Evolutionary conservation across 345 rosid genomes (phyloP), one percentile per base, ranked within the genome.

Genomic region (Heritiera fomes): DNA sequence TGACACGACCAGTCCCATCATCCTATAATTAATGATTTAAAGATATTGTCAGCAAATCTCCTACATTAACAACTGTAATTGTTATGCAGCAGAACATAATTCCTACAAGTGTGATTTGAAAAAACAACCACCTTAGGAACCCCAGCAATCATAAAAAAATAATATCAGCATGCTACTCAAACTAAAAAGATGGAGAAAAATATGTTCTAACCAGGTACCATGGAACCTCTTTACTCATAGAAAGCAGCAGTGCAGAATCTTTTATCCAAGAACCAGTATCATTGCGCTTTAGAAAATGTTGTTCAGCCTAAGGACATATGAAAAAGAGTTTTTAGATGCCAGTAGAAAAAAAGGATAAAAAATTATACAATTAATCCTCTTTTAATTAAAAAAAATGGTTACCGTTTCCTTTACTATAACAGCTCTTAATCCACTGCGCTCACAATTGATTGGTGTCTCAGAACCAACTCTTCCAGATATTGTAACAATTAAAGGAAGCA

Each of bases 241-340:
- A 92, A 41, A 93, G 81, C 91, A 93, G 90, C 80, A 95, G 80
- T 3, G 98, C 98, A 50, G 98, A 93, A 87, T 95, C 99, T 84
- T 95, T 97, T 68, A 93, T 94, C 99, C 98, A 95, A 75, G 99
- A 92, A 76, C 99, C 99, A 2, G 97, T 88, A 87, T 93, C 99
- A 86, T 91, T 95, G 85, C 92, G 98, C 72, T 95, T 95, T 60
- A 95, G 85, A 73, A 93, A 93, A 79, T 93, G 97, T 75, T 93
- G 98, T 41, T 95, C 98, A 12, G 97, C 98, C 98, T 95, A 89
- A 79, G 71, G 18, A 79, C 43, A 78, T n/a, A 79, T n/a, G 55
- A 77, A 82, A 62, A 73, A 17, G 59, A 79, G 53, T 2, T 55
- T 28, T 73, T 4, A 75, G 47, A 75, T 77, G 9, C 7, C 5